These are phyloP conservation scores for Malus hybrid DNA, from an alignment of 331 rosid genomes.

Conservation along the genomic window DNA sequence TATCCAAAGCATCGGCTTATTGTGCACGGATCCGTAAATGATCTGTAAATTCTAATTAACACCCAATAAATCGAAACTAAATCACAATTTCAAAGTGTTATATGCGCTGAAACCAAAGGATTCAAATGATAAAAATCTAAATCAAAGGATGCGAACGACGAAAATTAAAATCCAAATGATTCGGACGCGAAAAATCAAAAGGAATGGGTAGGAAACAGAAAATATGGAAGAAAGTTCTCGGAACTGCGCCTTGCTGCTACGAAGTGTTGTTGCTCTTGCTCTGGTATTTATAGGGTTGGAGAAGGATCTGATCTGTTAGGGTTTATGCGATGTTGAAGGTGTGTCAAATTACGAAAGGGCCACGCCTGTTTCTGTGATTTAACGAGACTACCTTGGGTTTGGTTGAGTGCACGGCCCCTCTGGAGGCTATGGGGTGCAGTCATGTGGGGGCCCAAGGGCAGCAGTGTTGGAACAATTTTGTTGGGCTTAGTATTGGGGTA, in stretches of 20 bases:
- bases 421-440: neutral
- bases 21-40: constrained; percentile 33
- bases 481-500: neutral
- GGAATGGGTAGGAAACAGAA: too few relatives aligned
- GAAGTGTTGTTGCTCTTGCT: too few relatives aligned
- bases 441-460: neutral
- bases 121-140: too few relatives aligned
- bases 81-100: neutral
- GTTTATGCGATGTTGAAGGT: neutral
- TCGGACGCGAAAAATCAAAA: neutral
- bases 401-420: too few relatives aligned
- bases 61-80: neutral
- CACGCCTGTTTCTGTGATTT: neutral
- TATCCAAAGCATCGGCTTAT: constrained; percentile 96
- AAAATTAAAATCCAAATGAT: too few relatives aligned
- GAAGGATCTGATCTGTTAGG: neutral
- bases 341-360: neutral
- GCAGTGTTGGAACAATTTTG: neutral
- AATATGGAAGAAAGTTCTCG: neutral
- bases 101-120: too few relatives aligned
- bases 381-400: neutral
- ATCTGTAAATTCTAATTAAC: too few relatives aligned
- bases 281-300: neutral
- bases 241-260: neutral
- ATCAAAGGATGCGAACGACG: neutral